Percentiles rank a stretch among this genome's conserved stretches.
These are phyloP conservation scores for Daldinia bambusicola DNA, from an alignment of 495 filamentous ascomycete genomes.

Conservation along the genomic window DNA sequence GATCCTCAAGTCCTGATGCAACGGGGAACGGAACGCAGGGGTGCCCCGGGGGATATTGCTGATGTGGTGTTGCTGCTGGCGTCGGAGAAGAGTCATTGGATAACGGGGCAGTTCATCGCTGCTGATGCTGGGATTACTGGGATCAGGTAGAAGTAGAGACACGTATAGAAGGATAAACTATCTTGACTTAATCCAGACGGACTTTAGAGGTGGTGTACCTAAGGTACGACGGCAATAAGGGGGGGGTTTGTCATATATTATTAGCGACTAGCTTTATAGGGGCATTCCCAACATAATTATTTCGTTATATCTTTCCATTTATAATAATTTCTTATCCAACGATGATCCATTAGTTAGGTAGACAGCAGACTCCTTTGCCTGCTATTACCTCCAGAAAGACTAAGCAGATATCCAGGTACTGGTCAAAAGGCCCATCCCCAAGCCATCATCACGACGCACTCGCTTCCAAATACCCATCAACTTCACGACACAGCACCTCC, in stretches of 20 bases:
- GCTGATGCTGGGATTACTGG: slow-evolving; percentile 56
- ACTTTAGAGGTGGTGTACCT: neutral
- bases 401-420: neutral
- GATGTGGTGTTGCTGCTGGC: slow-evolving; percentile 59
- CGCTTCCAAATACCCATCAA: slow-evolving; percentile 33
- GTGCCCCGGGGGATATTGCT: slow-evolving; percentile 56
- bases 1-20: slow-evolving; percentile 4
- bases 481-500: slow-evolving; percentile 33
- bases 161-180: neutral
- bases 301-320: neutral
- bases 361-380: neutral
- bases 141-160: neutral
- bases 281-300: neutral
- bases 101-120: slow-evolving; percentile 61
- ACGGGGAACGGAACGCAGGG: slow-evolving; percentile 33
- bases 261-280: neutral
- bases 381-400: neutral
- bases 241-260: neutral
- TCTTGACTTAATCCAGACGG: neutral
- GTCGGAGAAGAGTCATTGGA: slow-evolving; percentile 61
- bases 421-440: slow-evolving; percentile 1
- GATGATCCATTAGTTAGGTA: neutral
- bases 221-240: neutral
- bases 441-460: slow-evolving; percentile 9
- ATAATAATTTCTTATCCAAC: neutral